Base-by-base conservation (phyloP, 352 stramenopile species). In the Phytopythium vexans region DNA sequence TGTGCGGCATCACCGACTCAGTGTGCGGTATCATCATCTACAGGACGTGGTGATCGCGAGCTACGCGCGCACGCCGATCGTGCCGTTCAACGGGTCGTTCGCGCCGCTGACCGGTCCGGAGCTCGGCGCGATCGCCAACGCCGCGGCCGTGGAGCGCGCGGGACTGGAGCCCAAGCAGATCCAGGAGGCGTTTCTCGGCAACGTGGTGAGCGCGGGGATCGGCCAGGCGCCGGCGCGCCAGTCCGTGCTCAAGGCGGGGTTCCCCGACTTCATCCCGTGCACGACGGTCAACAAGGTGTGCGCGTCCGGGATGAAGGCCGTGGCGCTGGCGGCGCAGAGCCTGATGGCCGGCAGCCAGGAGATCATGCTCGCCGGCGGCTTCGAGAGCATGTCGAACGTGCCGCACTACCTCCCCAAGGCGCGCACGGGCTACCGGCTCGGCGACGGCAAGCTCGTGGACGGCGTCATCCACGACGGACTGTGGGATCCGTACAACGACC, bases 251-350 rank as follows among this genome's bases (percentile, higher is more conserved):
- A 94, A 94, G 63, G 90, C 83, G 9, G 95, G 95, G 5, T 86
- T 99, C 58, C 84, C 88, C 2, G 74, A 94, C 54, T 89, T 73
- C 15, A 97, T 97, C 37, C 88, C 97, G 36, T 99, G 94, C 74
- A 99, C 95, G 41, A 99, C 97, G 0, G 74, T 99, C 8, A 99
- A 99, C 81, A 99, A 99, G 68, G 96, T 99, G 27, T 99, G 97
- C 68, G 96, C 94, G 3, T 96, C 79, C 2, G 94, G 92, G 34
- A 97, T 98, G 89, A 98, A 98, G 69, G 52, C 84, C 38, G 40
- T 94, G 54, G 79, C 82, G 4, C 74, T 98, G 54, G 84, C 72
- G 2, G 70, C 93, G 41, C 88, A 97, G 73, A 92, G 81, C 57
- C 89, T 99, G 44, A 84, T 92, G 74, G 78, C 75, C 15, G 85